Evolutionary conservation across 1,139 yeast species (phyloP), one percentile per base, ranked within the genome.

Genomic region (Blastobotrys raffinosifermentans): DNA sequence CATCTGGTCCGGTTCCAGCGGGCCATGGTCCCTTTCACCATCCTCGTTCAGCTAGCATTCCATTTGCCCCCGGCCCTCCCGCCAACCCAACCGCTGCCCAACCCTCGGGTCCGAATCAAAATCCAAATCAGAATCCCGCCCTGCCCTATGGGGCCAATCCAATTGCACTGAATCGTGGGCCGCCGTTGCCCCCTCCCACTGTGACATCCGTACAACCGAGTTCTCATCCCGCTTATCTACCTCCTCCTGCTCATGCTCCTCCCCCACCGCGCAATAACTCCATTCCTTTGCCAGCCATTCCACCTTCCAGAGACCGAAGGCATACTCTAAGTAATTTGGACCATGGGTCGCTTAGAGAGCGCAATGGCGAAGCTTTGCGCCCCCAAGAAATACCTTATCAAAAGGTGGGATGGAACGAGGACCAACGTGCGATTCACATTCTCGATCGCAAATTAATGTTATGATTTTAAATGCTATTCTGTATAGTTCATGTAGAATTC

Each of bases 361-460:
- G n/a, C n/a, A n/a, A n/a, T n/a, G n/a, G n/a, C n/a, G n/a, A n/a
- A n/a, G n/a, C n/a, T n/a, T n/a, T 48, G 17, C 37, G 43, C 18
- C 51, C 48, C 13, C 52, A 48, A 35, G 58, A 53, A 16, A 49
- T 51, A 19, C 56, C 53, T 13, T 37, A 43, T 23, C 55, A 50
- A 10, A 49, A 48, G 35, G 50, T 48, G 6, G 35, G 45, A 13
- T 57, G 57, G 53, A 51, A 54, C 19, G 62, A 57, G 38, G 62
- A 57, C 35, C 48, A 47, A 16, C 42, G 61, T 6, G 60, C 60
- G 17, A 53, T 57, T 26, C 52, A 54, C 33, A 60, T 53, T 10
- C 49, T 58, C 27, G 59, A 58, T 37, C 41, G 47, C 32, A 48
- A 54, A 19, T 50, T 54, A 27, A 45, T 41, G 20, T 34, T 40